Evolutionary conservation across 176 grass and related monocot species (phyloP).

Genomic region (Oryza coarctata): DNA sequence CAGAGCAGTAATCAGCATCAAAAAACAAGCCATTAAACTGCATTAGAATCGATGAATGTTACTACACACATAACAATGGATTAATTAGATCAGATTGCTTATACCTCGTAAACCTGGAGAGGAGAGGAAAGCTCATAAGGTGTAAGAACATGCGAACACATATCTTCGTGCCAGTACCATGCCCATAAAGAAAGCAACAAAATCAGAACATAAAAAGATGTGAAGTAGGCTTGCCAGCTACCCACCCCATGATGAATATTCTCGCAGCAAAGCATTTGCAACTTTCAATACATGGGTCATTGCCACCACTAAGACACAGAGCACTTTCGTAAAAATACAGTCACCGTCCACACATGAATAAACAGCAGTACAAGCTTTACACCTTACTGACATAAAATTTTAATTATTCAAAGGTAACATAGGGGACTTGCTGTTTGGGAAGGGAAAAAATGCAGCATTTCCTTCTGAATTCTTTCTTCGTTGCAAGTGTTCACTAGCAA

Average conservation of each 20-base stretch:
- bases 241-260: slow-evolving; percentile 24
- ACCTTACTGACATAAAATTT: not conserved
- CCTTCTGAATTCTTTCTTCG: not conserved
- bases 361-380: not conserved
- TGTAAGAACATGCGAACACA: not conserved
- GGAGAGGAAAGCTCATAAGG: not conserved
- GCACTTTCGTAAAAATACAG: not conserved
- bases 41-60: not conserved
- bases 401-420: not conserved
- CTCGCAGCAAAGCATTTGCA: slow-evolving; percentile 28
- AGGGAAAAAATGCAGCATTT: not conserved
- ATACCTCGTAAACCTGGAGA: not conserved
- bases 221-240: slow-evolving; percentile 38
- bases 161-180: slow-evolving; percentile 18
- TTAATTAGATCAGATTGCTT: not conserved
- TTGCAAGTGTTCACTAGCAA: not conserved
- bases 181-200: slow-evolving; percentile 1
- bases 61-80: not conserved
- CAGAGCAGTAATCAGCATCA: not conserved
- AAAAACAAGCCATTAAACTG: not conserved
- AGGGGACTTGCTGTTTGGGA: not conserved
- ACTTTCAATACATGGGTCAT: not conserved
- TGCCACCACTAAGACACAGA: not conserved
- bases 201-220: slow-evolving; percentile 43
- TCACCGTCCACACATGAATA: not conserved